These are phyloP conservation scores for Acacia concinna DNA, from an alignment of 331 rosid genomes.

Conservation along the genomic window DNA sequence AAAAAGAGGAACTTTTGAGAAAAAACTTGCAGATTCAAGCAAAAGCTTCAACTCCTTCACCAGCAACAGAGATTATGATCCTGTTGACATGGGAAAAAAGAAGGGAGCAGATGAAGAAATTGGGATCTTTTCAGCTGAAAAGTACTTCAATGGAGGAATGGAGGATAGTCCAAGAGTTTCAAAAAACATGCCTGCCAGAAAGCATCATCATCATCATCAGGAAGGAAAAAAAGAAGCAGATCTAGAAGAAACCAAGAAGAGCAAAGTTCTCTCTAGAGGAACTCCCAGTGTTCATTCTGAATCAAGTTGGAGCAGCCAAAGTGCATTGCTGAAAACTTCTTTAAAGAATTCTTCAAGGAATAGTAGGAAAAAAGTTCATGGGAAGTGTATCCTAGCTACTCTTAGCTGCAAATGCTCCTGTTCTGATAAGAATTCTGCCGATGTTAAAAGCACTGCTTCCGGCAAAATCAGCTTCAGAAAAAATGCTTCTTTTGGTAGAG, in stretches of 20 bases:
- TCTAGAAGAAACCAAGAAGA: constrained; percentile 30
- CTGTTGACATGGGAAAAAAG: constrained; percentile 26
- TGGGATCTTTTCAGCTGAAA: constrained; percentile 82
- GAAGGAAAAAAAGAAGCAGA: constrained; percentile 30
- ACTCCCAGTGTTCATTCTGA: constrained; percentile 78
- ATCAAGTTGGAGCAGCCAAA: constrained; percentile 85
- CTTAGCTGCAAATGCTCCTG: constrained; percentile 76
- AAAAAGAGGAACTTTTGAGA: constrained; percentile 32
- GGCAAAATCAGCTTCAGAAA: constrained; percentile 56
- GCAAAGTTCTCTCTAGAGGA: constrained; percentile 37
- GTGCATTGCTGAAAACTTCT: constrained; percentile 43
- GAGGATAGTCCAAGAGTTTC: constrained; percentile 37
- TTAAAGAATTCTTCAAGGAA: constrained; percentile 34
- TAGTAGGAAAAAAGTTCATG: constrained; percentile 32
- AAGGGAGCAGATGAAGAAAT: constrained; percentile 75
- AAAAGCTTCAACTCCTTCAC: constrained; percentile 25
- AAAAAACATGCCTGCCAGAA: constrained; percentile 36
- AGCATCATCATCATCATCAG: constrained; percentile 19
- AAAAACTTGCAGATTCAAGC: constrained; percentile 36
- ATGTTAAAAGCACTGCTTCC: constrained; percentile 41
- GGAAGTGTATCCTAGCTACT: constrained; percentile 54
- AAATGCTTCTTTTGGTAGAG: constrained; percentile 19
- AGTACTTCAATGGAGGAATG: constrained; percentile 82
- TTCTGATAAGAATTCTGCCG: constrained; percentile 65
- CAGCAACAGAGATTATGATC: constrained; percentile 34